phyloP scores from a whole-genome alignment of 2,329 filamentous ascomycete genomes.

The Metarhizium sp. region DNA sequence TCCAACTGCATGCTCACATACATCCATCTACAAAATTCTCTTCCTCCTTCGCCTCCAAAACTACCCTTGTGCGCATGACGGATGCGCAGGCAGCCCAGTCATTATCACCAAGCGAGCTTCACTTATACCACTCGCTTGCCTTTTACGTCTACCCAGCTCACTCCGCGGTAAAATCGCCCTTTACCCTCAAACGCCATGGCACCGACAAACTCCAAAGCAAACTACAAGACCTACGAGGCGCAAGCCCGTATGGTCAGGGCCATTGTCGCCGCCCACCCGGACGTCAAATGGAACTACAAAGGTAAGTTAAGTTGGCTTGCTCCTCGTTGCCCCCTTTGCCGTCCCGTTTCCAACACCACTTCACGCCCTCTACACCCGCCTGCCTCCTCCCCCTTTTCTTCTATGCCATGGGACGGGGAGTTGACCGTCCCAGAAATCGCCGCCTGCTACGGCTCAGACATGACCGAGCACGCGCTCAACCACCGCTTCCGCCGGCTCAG shows the following conservation, averaged over 20 bases:
- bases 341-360: not conserved
- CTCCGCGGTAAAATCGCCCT: not conserved
- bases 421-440: conserved; percentile 35
- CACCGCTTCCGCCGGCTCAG: conserved; percentile 42
- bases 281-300: conserved; percentile 48
- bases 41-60: too few relatives aligned
- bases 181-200: conserved; percentile 29
- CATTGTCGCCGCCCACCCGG: conserved; percentile 47
- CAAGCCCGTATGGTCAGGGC: conserved; percentile 52
- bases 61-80: too few relatives aligned
- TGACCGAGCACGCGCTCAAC: conserved; percentile 36
- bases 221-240: conserved; percentile 51
- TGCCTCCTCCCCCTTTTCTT: not conserved
- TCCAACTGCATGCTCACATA: too few relatives aligned
- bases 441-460: conserved; percentile 38
- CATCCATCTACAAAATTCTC: too few relatives aligned
- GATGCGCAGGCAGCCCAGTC: too few relatives aligned
- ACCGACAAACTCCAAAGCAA: conserved; percentile 31
- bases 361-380: not conserved
- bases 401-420: conserved; percentile 12
- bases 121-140: not conserved
- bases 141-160: not conserved
- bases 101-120: too few relatives aligned
- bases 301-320: conserved; percentile 38
- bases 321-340: conserved; percentile 2